A percentile compares a stretch with the other conserved stretches of the same genome.
These are phyloP conservation scores for Dothiorella sarmentorum DNA, from an alignment of 2,329 filamentous ascomycete species.

Conservation along the genomic window DNA sequence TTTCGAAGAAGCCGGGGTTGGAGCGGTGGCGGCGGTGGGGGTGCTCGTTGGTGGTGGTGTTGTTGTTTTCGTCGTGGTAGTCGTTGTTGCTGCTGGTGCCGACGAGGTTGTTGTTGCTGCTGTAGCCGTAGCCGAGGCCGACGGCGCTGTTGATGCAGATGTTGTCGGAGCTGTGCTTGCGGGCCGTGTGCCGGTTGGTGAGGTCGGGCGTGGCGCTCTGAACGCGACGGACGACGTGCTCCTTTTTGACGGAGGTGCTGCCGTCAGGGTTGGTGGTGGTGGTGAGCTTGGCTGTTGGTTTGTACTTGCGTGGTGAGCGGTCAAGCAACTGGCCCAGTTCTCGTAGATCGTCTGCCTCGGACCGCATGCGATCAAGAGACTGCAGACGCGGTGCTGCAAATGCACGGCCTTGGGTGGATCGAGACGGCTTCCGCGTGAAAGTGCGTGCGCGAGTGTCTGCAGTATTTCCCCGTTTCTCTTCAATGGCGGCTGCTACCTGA, in stretches of 20 bases:
- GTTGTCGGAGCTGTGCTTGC: slow-evolving; percentile 1
- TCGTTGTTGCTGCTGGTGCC: slow-evolving; percentile 30
- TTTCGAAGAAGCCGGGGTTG: slow-evolving; percentile 21
- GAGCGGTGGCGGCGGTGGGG: not conserved
- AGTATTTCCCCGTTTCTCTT: slow-evolving; percentile 44
- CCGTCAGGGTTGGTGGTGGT: slow-evolving; percentile 16
- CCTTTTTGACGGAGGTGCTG: slow-evolving; percentile 4
- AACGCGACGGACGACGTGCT: slow-evolving; percentile 10
- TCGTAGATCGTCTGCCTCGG: slow-evolving; percentile 36
- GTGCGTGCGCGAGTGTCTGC: not conserved
- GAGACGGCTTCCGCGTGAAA: slow-evolving; percentile 36
- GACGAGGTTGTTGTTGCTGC: not conserved
- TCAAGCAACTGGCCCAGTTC: slow-evolving; percentile 42
- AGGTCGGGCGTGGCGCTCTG: slow-evolving; percentile 4
- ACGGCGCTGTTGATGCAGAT: slow-evolving; percentile 11
- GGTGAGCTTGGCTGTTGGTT: slow-evolving; percentile 19
- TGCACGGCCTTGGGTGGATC: slow-evolving; percentile 48
- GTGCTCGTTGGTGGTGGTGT: not conserved
- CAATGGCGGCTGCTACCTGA: slow-evolving; percentile 54
- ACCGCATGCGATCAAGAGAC: slow-evolving; percentile 46
- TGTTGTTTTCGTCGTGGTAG: slow-evolving; percentile 24
- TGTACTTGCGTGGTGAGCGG: slow-evolving; percentile 43
- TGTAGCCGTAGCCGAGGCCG: slow-evolving; percentile 11
- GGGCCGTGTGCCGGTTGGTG: not conserved
- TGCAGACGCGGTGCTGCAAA: slow-evolving; percentile 52